Evolutionary conservation across 2,329 filamentous ascomycete species (phyloP).

Genomic region (Thielaviopsis euricoi): DNA sequence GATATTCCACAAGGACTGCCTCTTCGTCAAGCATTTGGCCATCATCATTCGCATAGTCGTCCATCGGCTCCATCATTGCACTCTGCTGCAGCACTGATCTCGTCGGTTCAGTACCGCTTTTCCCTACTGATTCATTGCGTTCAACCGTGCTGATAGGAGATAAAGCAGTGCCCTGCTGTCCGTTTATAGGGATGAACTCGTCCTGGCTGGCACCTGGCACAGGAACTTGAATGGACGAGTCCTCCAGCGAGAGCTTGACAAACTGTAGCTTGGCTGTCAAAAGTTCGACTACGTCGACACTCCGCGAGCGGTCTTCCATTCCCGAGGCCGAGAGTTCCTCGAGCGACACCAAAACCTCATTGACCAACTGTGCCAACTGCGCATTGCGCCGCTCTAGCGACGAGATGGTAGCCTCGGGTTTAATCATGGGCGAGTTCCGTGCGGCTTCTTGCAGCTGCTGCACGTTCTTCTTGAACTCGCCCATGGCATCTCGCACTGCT

Average conservation of each 20-base stretch:
- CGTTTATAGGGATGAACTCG: background rate
- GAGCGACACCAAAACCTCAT: conserved; percentile 46
- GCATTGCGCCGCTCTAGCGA: conserved; percentile 49
- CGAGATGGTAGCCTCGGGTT: background rate
- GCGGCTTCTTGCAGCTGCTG: conserved; percentile 21
- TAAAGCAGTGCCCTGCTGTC: background rate
- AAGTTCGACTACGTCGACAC: conserved; percentile 37
- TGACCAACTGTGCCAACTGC: conserved; percentile 50
- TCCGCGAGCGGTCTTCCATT: conserved; percentile 31
- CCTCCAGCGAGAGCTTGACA: conserved; percentile 44
- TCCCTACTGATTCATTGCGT: background rate
- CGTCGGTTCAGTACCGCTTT: background rate
- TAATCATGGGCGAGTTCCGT: conserved; percentile 11
- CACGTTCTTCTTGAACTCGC: conserved; percentile 63
- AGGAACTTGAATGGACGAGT: conserved; percentile 25
- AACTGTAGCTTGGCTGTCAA: conserved; percentile 48
- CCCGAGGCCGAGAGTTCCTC: conserved; percentile 39
- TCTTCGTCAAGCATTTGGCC: background rate
- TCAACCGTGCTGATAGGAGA: background rate
- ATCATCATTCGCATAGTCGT: background rate
- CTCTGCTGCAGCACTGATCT: background rate
- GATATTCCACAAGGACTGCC: conserved; percentile 1
- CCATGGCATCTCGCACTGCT: conserved; percentile 64
- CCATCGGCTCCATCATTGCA: background rate
- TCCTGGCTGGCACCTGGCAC: background rate